These are phyloP conservation scores for Penicillium sp. DNA, from an alignment of 2,329 filamentous ascomycete species.

Conservation along the genomic window DNA sequence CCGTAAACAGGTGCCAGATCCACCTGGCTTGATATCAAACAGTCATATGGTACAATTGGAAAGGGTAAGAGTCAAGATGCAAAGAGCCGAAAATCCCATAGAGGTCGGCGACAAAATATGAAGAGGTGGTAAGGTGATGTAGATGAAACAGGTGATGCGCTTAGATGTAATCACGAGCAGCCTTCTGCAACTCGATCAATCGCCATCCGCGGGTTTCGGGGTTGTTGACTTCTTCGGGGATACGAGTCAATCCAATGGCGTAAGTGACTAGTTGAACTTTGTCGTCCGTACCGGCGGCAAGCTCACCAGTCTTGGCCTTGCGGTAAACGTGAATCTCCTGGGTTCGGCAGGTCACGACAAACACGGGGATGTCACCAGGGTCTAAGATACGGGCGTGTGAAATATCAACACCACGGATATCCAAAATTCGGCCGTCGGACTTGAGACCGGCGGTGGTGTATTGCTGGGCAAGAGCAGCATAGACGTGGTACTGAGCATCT, in stretches of 20 bases:
- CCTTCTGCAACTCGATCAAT: conserved; percentile 98
- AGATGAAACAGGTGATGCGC: conserved; percentile 2
- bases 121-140: background rate
- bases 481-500: conserved; percentile 93
- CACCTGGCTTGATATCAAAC: conserved; percentile 39
- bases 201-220: conserved; percentile 96
- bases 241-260: conserved; percentile 90
- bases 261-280: conserved; percentile 98
- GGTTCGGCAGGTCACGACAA: conserved; percentile 94
- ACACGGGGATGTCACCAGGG: conserved; percentile 69
- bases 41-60: conserved; percentile 44
- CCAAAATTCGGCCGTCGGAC: conserved; percentile 90
- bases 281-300: conserved; percentile 97
- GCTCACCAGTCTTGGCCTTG: conserved; percentile 83
- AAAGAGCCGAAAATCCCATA: conserved; percentile 21
- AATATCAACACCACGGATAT: conserved; percentile 90
- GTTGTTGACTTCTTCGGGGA: conserved; percentile 95
- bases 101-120: conserved; percentile 15
- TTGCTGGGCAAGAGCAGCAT: conserved; percentile 94
- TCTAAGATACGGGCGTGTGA: conserved; percentile 50
- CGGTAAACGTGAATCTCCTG: conserved; percentile 98
- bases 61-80: conserved; percentile 32
- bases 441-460: conserved; percentile 92
- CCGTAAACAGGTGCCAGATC: conserved; percentile 33
- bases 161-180: conserved; percentile 84